Percentiles rank a stretch among this genome's conserved stretches.
These are phyloP conservation scores for Exidia glandulosa DNA, from an alignment of 768 basidiomycete genomes.

Conservation along the genomic window DNA sequence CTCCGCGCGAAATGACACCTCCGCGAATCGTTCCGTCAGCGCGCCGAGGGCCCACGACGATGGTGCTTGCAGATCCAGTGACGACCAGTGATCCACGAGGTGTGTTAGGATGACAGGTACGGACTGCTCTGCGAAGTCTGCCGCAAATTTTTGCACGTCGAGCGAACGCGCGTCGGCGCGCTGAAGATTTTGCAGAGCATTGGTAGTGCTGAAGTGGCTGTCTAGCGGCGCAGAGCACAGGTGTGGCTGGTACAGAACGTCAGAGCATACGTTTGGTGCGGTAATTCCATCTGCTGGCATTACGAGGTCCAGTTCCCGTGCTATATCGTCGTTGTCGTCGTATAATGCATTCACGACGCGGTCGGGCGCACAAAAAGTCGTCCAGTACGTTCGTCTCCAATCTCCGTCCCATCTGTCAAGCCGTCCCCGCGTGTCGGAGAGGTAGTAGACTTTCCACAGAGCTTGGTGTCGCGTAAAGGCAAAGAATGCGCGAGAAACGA, in stretches of 20 bases:
- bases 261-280: constrained; percentile 9
- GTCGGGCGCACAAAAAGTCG: not conserved
- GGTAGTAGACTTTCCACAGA: constrained; percentile 9
- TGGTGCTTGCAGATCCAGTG: not conserved
- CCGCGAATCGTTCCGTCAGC: constrained; percentile 10
- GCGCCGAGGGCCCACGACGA: constrained; percentile 10
- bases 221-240: constrained; percentile 1
- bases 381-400: constrained; percentile 9
- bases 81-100: constrained; percentile 8
- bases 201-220: not conserved
- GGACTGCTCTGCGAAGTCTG: constrained; percentile 1
- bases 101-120: constrained; percentile 11
- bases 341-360: not conserved
- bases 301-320: not conserved
- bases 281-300: constrained; percentile 5
- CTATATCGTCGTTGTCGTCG: not conserved
- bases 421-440: constrained; percentile 1
- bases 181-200: not conserved
- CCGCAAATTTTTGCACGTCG: not conserved
- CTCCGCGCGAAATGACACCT: constrained; percentile 12
- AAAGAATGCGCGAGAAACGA: constrained; percentile 4
- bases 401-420: constrained; percentile 5
- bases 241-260: constrained; percentile 13
- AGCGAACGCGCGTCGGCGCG: not conserved
- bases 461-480: constrained; percentile 8